A percentile compares a stretch with the other conserved stretches of the same genome.
Conservation (phyloP, 2,329 filamentous ascomycete species). For the Davidsoniella australis region DNA sequence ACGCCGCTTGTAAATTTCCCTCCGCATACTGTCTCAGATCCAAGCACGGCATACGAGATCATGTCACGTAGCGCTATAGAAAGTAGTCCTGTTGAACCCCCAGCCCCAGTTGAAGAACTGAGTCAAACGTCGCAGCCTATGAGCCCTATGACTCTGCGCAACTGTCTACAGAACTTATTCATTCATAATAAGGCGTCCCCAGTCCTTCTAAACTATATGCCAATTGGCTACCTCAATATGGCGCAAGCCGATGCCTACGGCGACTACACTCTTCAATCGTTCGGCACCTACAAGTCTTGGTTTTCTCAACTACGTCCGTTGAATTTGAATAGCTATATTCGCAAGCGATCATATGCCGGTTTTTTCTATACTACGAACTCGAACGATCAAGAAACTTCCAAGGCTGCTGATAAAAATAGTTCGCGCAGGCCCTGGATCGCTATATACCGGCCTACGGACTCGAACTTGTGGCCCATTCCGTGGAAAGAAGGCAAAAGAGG, state of each 20-base stretch:
- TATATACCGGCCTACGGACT: slow-evolving; percentile 27
- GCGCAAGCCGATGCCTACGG: slow-evolving; percentile 2
- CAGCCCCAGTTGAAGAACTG: neutral
- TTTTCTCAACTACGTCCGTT: slow-evolving; percentile 6
- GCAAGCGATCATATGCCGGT: slow-evolving; percentile 16
- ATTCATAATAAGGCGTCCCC: neutral
- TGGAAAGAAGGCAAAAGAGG: slow-evolving; percentile 15
- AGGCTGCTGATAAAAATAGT: slow-evolving; percentile 12
- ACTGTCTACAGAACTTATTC: neutral
- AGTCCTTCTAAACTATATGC: neutral
- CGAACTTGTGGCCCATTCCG: slow-evolving; percentile 16
- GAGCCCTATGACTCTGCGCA: neutral
- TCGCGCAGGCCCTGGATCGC: slow-evolving; percentile 34
- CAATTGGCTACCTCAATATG: neutral
- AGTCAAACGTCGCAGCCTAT: too few species aligned
- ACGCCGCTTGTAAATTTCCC: slow-evolving; percentile 19
- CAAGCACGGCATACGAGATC: slow-evolving; percentile 18
- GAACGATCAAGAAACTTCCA: neutral
- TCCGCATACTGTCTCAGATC: slow-evolving; percentile 20
- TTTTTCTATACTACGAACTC: slow-evolving; percentile 33
- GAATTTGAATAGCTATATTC: neutral
- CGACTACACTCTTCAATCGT: slow-evolving; percentile 16
- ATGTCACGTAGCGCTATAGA: neutral
- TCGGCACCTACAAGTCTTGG: slow-evolving; percentile 20
- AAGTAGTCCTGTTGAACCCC: neutral